Evolutionary conservation across 1,284 basidiomycete species (phyloP).

Genomic region (Trametes polyzona): DNA sequence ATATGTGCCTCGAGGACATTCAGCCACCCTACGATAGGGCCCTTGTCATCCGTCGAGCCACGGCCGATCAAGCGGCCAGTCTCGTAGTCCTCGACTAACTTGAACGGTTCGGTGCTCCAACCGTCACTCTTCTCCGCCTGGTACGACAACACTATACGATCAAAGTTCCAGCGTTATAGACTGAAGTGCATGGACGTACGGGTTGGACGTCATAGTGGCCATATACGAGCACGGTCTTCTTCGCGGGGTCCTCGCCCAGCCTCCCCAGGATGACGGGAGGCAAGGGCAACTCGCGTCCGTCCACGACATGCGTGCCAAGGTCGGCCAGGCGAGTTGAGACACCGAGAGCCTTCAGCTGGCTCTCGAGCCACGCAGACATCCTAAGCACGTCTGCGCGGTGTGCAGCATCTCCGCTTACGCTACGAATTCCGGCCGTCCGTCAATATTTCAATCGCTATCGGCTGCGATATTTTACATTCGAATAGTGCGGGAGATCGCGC

Average conservation of each 20-base stretch:
- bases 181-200: too few species aligned
- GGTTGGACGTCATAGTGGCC: constrained; percentile 91
- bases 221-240: constrained; percentile 93
- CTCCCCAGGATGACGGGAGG: constrained; percentile 90
- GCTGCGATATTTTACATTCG: not conserved
- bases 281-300: constrained; percentile 78
- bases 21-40: constrained; percentile 92
- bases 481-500: not conserved
- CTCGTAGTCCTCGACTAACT: constrained; percentile 68
- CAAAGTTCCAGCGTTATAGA: constrained; percentile 14
- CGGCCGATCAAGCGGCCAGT: constrained; percentile 85
- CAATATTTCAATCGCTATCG: not conserved
- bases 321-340: constrained; percentile 75
- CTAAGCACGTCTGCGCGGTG: constrained; percentile 77
- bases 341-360: constrained; percentile 74
- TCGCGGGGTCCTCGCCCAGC: constrained; percentile 82
- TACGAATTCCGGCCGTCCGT: constrained; percentile 29
- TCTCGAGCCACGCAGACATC: constrained; percentile 84
- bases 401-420: constrained; percentile 68
- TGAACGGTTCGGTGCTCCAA: constrained; percentile 93
- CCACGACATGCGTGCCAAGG: constrained; percentile 84
- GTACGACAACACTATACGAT: not conserved
- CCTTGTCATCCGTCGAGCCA: constrained; percentile 93
- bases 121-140: constrained; percentile 81
- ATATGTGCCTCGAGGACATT: constrained; percentile 92